Evolutionary conservation across 805 yeast species (phyloP).

Genomic region (Zygosaccharomyces bailii): DNA sequence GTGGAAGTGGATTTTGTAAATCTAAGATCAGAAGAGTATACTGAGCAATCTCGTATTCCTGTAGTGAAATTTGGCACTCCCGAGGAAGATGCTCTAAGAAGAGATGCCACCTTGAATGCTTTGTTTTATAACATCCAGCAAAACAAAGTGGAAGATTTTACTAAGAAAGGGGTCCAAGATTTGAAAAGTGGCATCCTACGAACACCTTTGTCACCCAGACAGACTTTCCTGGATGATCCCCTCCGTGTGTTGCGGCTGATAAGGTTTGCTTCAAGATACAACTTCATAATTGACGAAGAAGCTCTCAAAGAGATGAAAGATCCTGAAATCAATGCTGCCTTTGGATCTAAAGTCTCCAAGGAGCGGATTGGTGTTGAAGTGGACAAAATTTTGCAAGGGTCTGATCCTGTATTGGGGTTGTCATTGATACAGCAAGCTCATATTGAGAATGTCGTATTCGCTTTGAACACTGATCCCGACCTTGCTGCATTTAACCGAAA

Average conservation of each 20-base stretch:
- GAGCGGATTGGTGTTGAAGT: conserved; percentile 89
- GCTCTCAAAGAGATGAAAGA: conserved; percentile 65
- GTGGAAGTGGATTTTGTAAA: conserved; percentile 93
- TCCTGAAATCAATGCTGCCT: conserved; percentile 51
- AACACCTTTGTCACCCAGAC: conserved; percentile 81
- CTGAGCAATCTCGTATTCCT: conserved; percentile 85
- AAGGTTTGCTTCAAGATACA: conserved; percentile 78
- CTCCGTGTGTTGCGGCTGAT: conserved; percentile 80
- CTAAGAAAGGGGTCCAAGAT: conserved; percentile 72
- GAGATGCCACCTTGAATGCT: conserved; percentile 96
- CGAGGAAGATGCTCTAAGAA: conserved; percentile 80
- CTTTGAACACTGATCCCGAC: conserved; percentile 32
- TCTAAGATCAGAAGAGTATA: conserved; percentile 80
- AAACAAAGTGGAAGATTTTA: conserved; percentile 75
- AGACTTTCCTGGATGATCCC: conserved; percentile 93
- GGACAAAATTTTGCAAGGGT: conserved; percentile 67
- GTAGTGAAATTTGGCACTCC: conserved; percentile 82
- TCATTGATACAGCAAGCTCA: conserved; percentile 52
- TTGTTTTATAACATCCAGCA: conserved; percentile 78
- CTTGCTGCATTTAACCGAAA: conserved; percentile 23
- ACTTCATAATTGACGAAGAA: conserved; percentile 58
- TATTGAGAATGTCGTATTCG: conserved; percentile 58
- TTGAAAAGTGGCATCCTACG: conserved; percentile 65
- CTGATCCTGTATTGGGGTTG: conserved; percentile 62
- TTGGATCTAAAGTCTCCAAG: conserved; percentile 73